Evolutionary conservation across 305 asterid genomes (phyloP), one percentile per base, ranked within the genome.

Genomic region (Fraxinus velutina): DNA sequence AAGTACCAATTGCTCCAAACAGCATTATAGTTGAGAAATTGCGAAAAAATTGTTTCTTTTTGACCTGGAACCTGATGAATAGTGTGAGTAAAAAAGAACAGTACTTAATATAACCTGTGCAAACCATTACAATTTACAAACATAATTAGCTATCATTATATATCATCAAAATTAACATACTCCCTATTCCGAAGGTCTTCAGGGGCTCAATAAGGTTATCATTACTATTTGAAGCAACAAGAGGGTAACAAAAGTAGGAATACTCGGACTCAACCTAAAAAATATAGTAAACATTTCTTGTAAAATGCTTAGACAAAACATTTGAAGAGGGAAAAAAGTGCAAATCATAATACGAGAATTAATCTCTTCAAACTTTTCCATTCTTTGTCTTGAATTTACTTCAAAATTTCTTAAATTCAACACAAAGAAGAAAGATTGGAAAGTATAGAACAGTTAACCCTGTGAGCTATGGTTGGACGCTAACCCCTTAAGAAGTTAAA

Each of bases 21-120:
- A 96, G 85, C 81, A 88, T 90, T 66, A 96, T 96, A 78, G 98
- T 96, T 80, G 90, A 88, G 90, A 96, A 94, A 90, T 96, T 96
- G 89, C 97, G 98, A 81, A 95, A 95, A 87, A 94, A 94, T 64
- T 93, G 97, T 83, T 94, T 94, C 95, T 94, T 94, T 85, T 94
- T 94, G 44, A 96, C 99, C 92, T 94, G 99, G 88, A 96, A 96
- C 92, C 99, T 96, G 97, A 87, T 74, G 44, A 86, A 82, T 52
- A 83, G 19, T 84, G 75, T 29, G 82, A 81, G 50, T 36, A 32
- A 68, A 81, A 81, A 76, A 32, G 66, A 42, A 79, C 19, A 80
- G n/a, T 39, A 80, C 68, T 80, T 70, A 73, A 24, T 73, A n/a
- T 44, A 79, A 78, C 62, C 74, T 42, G 30, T 39, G 81, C 74